phyloP scores from a whole-genome alignment of 495 filamentous ascomycete species.

The Hypoxylon perforatum region DNA sequence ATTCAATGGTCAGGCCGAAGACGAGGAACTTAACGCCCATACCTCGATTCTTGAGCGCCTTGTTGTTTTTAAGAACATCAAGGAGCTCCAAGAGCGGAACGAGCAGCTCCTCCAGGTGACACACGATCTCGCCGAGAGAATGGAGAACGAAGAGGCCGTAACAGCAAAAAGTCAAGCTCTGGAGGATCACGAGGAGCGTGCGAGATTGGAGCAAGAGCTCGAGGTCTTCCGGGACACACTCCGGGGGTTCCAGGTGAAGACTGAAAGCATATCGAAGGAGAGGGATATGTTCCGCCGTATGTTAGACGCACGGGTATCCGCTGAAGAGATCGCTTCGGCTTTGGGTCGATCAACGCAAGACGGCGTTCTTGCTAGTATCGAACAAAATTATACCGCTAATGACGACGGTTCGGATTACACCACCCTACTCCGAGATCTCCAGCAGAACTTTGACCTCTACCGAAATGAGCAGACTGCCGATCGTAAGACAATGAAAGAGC shows the following conservation, averaged over 20 bases:
- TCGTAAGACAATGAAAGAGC: constrained; percentile 82
- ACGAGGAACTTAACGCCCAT: constrained; percentile 81
- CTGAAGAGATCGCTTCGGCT: constrained; percentile 69
- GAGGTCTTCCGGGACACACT: constrained; percentile 74
- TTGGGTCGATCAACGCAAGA: constrained; percentile 73
- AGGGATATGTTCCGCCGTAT: constrained; percentile 97
- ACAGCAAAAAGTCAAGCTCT: constrained; percentile 74
- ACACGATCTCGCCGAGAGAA: constrained; percentile 83
- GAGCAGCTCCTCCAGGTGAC: constrained; percentile 81
- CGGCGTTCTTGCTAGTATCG: constrained; percentile 62
- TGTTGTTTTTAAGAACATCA: constrained; percentile 82
- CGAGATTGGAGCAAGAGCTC: constrained; percentile 74
- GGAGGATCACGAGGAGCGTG: constrained; percentile 77
- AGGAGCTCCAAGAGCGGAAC: constrained; percentile 90
- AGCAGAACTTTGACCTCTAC: constrained; percentile 89
- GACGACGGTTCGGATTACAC: constrained; percentile 70
- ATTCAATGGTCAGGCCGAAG: constrained; percentile 68
- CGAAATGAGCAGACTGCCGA: constrained; percentile 84
- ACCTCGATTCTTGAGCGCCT: constrained; percentile 87
- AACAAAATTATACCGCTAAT: constrained; percentile 52
- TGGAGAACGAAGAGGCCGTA: constrained; percentile 89
- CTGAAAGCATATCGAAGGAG: constrained; percentile 93
- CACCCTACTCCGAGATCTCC: constrained; percentile 81
- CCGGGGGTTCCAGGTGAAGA: constrained; percentile 77
- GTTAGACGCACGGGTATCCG: constrained; percentile 74